These are phyloP conservation scores for Pelargonium australe DNA, from an alignment of 441 rosid species.

Conservation along the genomic window DNA sequence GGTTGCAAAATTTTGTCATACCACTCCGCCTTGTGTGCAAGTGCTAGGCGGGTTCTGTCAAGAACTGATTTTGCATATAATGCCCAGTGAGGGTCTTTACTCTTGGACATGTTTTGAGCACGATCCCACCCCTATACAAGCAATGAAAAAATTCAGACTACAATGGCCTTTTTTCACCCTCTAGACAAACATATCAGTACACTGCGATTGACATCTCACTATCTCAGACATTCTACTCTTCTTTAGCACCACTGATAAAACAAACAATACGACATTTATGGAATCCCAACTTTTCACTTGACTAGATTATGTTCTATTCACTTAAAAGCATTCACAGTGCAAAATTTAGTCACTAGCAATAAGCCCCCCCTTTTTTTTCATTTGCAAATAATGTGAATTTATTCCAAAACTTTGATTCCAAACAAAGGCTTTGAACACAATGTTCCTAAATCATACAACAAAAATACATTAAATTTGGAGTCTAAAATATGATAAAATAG, in stretches of 20 bases:
- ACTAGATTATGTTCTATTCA: not conserved
- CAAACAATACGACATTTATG: not conserved
- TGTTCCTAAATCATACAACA: not conserved
- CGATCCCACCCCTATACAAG: conserved; percentile 73
- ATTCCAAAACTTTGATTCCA: not conserved
- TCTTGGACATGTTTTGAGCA: conserved; percentile 59
- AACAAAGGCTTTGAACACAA: not conserved
- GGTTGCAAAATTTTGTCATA: conserved; percentile 85
- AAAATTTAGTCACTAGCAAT: not conserved
- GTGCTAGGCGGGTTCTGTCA: conserved; percentile 91
- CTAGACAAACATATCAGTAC: conserved; percentile 5
- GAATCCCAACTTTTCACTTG: not conserved
- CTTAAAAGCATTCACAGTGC: not conserved
- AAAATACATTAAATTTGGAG: conserved; percentile 8
- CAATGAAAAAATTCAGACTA: conserved; percentile 15
- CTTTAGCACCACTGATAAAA: not conserved
- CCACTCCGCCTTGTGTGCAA: conserved; percentile 81
- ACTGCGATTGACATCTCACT: not conserved
- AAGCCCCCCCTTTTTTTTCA: not conserved
- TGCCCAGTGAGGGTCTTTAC: conserved; percentile 67
- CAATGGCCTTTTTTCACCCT: conserved; percentile 11
- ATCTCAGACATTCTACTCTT: not conserved
- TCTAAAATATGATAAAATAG: not conserved
- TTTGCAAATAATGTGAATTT: not conserved
- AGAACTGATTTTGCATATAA: conserved; percentile 90